Conservation (phyloP, 2,329 filamentous ascomycete genomes). For the Fusarium annulatum region DNA sequence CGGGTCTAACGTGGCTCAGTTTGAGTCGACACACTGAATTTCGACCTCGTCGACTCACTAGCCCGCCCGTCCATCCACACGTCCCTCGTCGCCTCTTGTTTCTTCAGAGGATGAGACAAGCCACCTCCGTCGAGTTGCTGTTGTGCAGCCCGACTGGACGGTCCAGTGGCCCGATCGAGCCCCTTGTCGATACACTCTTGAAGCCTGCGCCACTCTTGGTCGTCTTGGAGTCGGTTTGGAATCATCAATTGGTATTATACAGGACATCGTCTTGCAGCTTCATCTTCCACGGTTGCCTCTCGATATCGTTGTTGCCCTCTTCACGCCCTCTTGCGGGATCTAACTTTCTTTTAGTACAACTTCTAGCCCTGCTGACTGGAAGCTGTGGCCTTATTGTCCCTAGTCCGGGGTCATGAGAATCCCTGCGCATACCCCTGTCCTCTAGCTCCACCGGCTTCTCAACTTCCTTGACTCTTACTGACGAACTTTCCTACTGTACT, state of each 20-base stretch:
- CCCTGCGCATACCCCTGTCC: constrained; percentile 35
- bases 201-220: constrained; percentile 44
- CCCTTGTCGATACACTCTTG: constrained; percentile 45
- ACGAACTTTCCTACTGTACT: constrained; percentile 39
- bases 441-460: constrained; percentile 33
- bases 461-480: constrained; percentile 42
- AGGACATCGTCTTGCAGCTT: constrained; percentile 27
- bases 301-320: constrained; percentile 1
- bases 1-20: constrained; percentile 46
- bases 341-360: constrained; percentile 19
- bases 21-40: constrained; percentile 42
- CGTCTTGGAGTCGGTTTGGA: constrained; percentile 41
- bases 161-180: constrained; percentile 45
- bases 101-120: constrained; percentile 47
- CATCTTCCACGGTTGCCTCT: constrained; percentile 21
- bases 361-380: constrained; percentile 39
- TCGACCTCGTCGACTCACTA: constrained; percentile 44
- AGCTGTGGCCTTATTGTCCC: constrained; percentile 44
- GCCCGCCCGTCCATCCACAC: constrained; percentile 43
- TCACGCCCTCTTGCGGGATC: constrained; percentile 6
- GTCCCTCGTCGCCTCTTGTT: constrained; percentile 40
- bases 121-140: constrained; percentile 42
- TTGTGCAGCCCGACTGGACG: constrained; percentile 44
- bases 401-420: constrained; percentile 37
- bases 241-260: constrained; percentile 27